Evolutionary conservation across 139 green algal genomes (phyloP).

Genomic region (Haematococcus sp.): DNA sequence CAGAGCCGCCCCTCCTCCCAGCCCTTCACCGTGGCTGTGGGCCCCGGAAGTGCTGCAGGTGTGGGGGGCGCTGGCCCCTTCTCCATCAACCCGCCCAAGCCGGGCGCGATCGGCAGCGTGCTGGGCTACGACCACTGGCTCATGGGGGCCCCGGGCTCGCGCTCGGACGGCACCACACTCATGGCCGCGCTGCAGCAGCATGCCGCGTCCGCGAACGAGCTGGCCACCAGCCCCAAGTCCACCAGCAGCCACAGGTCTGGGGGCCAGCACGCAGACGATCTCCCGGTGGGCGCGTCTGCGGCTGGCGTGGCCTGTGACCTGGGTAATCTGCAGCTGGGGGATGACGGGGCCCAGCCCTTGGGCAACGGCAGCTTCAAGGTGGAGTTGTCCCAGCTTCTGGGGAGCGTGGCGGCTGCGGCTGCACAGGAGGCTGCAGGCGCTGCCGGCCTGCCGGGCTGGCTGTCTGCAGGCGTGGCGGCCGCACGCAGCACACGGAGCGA

Average conservation of each 20-base stretch:
- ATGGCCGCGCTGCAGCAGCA: conserved; percentile 6
- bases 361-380: not conserved
- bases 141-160: not conserved
- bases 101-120: no score
- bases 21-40: not conserved
- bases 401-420: not conserved
- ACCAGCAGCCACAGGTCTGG: not conserved
- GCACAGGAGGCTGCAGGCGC: not conserved
- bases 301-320: not conserved
- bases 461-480: conserved; percentile 5
- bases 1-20: not conserved
- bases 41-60: not conserved
- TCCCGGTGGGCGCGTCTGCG: not conserved
- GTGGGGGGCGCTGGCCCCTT: no score
- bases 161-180: not conserved
- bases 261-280: no score
- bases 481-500: not conserved
- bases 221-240: not conserved
- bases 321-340: not conserved
- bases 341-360: not conserved
- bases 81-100: no score
- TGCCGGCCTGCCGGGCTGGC: not conserved
- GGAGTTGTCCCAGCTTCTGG: not conserved
- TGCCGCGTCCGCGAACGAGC: not conserved
- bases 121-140: not conserved